Evolutionary conservation across 495 filamentous ascomycete species (phyloP).

Genomic region (Diplogelasinospora grovesii): DNA sequence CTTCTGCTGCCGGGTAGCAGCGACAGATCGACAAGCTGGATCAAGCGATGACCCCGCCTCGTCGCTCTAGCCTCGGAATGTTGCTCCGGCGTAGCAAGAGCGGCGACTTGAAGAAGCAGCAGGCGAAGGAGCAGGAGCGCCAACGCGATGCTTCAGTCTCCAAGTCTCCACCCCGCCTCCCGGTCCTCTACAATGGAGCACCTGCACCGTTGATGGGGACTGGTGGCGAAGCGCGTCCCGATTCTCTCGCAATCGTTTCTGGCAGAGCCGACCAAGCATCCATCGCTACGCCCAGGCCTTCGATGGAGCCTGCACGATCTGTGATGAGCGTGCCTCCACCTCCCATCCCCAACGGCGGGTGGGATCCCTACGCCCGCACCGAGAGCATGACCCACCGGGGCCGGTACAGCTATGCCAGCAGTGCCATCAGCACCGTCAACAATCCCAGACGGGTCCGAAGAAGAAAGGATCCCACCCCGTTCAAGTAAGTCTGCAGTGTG

Average conservation of each 20-base stretch:
- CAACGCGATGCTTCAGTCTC: constrained; percentile 62
- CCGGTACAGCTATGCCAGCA: constrained; percentile 94
- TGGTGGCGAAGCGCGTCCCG: constrained; percentile 63
- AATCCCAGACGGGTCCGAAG: constrained; percentile 86
- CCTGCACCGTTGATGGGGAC: constrained; percentile 53
- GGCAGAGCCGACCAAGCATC: constrained; percentile 40
- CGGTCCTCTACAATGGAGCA: constrained; percentile 58
- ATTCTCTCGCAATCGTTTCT: constrained; percentile 58
- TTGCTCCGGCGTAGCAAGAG: constrained; percentile 81
- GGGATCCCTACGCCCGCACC: constrained; percentile 71
- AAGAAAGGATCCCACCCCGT: constrained; percentile 94
- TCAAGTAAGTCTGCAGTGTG: constrained; percentile 67
- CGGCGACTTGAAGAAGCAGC: constrained; percentile 66
- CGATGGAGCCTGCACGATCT: constrained; percentile 37
- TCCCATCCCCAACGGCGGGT: constrained; percentile 48
- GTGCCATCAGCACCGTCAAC: constrained; percentile 84
- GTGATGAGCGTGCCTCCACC: constrained; percentile 33
- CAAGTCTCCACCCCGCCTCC: constrained; percentile 70
- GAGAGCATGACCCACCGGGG: constrained; percentile 98
- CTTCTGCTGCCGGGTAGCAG: constrained; percentile 15
- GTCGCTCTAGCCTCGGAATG: constrained; percentile 50
- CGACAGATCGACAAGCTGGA: constrained; percentile 17
- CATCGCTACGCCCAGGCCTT: constrained; percentile 34
- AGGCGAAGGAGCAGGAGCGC: constrained; percentile 62
- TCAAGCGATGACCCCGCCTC: constrained; percentile 40